Base-by-base conservation (phyloP, 2,329 filamentous ascomycete genomes). In the Didymella arachidicola region DNA sequence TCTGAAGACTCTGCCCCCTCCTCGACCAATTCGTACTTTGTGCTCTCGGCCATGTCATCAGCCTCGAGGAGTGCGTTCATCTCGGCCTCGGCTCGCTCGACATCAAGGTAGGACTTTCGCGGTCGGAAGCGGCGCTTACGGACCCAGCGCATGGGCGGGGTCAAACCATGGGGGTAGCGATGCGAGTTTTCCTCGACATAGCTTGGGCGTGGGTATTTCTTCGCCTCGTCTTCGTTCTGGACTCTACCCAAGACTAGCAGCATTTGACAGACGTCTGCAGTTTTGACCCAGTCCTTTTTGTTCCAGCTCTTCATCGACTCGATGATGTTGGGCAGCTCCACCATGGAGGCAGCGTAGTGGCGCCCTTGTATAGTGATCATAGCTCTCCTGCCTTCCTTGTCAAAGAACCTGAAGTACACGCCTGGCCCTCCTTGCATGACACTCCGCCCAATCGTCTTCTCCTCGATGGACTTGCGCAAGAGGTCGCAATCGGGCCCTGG, bases 301-400 rank as follows among this genome's bases (percentile, higher is more conserved):
- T 96, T 93, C 91, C 92, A 97, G 59, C 90, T 93, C 81, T 97
- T 97, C 89, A 95, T 93, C 7, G 88, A 89, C 74, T 97, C 93
- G 5, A 93, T 88, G 57, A 97, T 91, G 59, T 91, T 95, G 0
- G 93, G 93, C 30, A 97, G 79, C 68, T 96, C 92, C 8, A 96
- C 88, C 74, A 96, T 82, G 19, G 89, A 86, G 25, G 90, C 92
- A 0, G 91, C 93, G 73, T 92, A 96, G 47, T 85, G 82, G 50
- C 86, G 84, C 4, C 87, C 87, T 61, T 88, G 86, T 60, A 96
- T 84, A 3, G 82, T 87, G 32, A 96, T 77, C 62, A 91, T 81
- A 1, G 90, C 89, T n/a, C 92, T 86, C 50, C 92, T 85, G 41
- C 89, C 87, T 47, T 92, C 90, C 71, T 81, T 66, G 66, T 91